Evolutionary conservation across 805 yeast species (phyloP).

Genomic region (Myxozyma mucilagina): DNA sequence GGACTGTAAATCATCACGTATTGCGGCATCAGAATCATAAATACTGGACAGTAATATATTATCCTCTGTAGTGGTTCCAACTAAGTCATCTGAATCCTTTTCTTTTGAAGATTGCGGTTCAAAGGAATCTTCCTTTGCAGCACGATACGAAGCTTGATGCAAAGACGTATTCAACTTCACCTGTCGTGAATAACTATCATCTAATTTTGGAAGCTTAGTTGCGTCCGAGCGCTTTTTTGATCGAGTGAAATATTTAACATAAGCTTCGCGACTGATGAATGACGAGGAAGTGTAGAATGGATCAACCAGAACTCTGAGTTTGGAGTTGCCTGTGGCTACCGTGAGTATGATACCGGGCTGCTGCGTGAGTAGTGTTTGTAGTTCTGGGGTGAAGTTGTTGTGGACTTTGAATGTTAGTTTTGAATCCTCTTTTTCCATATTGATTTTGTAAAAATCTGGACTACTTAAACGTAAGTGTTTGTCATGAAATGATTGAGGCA

Average conservation of each 20-base stretch:
- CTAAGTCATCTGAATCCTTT: too few species aligned
- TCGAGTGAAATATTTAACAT: slow-evolving; percentile 8
- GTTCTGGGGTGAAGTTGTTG: slow-evolving; percentile 17
- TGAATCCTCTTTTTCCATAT: too few species aligned
- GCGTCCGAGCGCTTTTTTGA: background rate
- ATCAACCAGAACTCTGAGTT: slow-evolving; percentile 17
- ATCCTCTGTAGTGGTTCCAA: too few species aligned
- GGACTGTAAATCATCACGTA: too few species aligned
- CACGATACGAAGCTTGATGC: background rate
- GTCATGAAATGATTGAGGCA: too few species aligned
- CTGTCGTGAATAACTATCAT: background rate
- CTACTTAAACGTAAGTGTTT: too few species aligned
- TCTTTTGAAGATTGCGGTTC: background rate
- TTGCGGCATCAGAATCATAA: too few species aligned
- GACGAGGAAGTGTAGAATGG: slow-evolving; percentile 10
- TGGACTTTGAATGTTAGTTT: background rate
- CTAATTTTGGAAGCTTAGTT: background rate
- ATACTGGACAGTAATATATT: too few species aligned
- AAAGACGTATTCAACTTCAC: background rate
- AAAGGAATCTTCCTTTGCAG: background rate
- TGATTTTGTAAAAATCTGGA: too few species aligned
- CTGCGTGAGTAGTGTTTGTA: slow-evolving; percentile 3
- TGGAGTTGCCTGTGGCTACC: slow-evolving; percentile 10
- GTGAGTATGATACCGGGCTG: slow-evolving; percentile 12
- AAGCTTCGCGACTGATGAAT: slow-evolving; percentile 9